Percentiles rank a stretch among this genome's conserved stretches.
Evolutionary conservation across 208 protist species (phyloP).

Genomic region (Leishmania mexicana): DNA sequence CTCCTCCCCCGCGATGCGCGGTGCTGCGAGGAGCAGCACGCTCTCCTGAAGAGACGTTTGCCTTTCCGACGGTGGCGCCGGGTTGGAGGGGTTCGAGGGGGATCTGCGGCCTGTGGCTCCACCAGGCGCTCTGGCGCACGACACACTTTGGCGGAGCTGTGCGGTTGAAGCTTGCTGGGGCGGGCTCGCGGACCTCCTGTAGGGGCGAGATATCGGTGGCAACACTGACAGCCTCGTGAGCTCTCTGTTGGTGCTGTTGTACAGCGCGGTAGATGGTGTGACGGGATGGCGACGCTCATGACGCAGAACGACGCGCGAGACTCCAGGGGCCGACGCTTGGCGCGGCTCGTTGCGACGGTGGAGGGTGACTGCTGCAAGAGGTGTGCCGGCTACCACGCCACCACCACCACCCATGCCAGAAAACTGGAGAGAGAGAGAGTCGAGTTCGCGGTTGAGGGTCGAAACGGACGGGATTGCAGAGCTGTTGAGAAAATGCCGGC

Average conservation of each 20-base stretch:
- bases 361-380: background rate
- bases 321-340: slow-evolving; percentile 21
- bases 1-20: background rate
- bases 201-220: background rate
- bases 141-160: background rate
- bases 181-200: background rate
- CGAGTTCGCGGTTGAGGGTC: slow-evolving; percentile 26
- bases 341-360: background rate
- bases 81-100: background rate
- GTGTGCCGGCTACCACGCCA: background rate
- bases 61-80: background rate
- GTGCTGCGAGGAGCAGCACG: background rate
- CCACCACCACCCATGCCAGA: slow-evolving; percentile 8
- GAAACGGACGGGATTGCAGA: slow-evolving; percentile 18
- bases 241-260: background rate
- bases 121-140: background rate
- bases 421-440: slow-evolving; percentile 23
- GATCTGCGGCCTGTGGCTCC: background rate
- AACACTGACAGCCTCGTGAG: background rate
- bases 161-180: background rate
- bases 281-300: slow-evolving; percentile 12
- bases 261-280: background rate
- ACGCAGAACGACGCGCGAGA: background rate
- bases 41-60: background rate
- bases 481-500: background rate